Evolutionary conservation across 1,139 yeast species (phyloP).

Genomic region (Hyphopichia burtonii): DNA sequence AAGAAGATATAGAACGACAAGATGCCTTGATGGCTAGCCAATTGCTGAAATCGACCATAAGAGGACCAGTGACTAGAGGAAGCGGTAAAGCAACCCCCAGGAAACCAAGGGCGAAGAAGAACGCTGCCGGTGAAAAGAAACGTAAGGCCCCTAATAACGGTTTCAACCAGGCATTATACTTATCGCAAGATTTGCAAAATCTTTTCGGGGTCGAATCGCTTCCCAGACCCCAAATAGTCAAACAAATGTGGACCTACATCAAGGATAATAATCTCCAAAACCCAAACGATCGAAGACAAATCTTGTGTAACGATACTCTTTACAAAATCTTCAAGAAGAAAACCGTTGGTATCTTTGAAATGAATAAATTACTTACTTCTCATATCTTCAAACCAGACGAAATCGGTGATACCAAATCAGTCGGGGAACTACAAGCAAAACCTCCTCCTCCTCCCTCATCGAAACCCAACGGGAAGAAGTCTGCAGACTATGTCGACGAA

Average conservation of each 20-base stretch:
- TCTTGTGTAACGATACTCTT: conserved; percentile 66
- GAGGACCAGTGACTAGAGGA: conserved; percentile 18
- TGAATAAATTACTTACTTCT: conserved; percentile 60
- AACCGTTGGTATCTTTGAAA: conserved; percentile 59
- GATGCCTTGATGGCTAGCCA: conserved; percentile 49
- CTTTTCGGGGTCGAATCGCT: conserved; percentile 41
- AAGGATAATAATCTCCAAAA: conserved; percentile 64
- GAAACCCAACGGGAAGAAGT: background rate
- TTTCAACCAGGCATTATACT: conserved; percentile 36
- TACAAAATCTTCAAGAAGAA: conserved; percentile 56
- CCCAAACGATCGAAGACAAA: conserved; percentile 64
- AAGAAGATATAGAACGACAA: conserved; percentile 33
- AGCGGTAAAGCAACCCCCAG: conserved; percentile 4
- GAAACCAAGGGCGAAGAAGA: conserved; percentile 3
- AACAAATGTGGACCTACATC: conserved; percentile 72
- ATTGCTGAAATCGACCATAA: conserved; percentile 37
- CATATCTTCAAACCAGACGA: conserved; percentile 54
- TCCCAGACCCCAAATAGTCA: conserved; percentile 72
- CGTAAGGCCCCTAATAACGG: conserved; percentile 20
- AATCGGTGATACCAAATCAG: conserved; percentile 5
- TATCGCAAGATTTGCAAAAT: conserved; percentile 52
- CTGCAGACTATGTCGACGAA: conserved; percentile 9
- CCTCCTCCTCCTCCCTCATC: background rate
- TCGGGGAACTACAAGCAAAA: background rate
- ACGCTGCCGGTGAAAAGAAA: conserved; percentile 8